A percentile compares a stretch with the other conserved stretches of the same genome.
Conservation (phyloP, 2,329 filamentous ascomycete genomes). For the Sordariomycetes sp. region DNA sequence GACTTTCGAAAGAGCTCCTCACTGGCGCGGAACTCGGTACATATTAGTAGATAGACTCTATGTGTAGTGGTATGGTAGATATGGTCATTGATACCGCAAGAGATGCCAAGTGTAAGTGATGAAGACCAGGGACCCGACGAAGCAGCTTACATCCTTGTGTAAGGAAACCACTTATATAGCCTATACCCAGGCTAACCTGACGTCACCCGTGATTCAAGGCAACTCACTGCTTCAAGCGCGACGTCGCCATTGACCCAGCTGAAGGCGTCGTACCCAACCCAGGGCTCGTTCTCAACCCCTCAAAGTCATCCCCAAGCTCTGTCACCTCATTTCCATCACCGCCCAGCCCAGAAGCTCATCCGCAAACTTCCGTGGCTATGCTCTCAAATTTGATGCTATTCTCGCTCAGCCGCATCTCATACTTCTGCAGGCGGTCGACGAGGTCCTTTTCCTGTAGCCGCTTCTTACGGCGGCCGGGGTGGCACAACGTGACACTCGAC, state of each 20-base stretch:
- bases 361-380: constrained; percentile 32
- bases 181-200: not conserved
- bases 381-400: constrained; percentile 58
- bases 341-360: not conserved
- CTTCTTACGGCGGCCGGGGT: constrained; percentile 44
- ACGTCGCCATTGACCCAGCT: constrained; percentile 10
- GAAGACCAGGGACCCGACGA: too few species aligned
- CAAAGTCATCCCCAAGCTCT: constrained; percentile 42
- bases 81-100: too few species aligned
- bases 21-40: constrained; percentile 31
- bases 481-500: constrained; percentile 48
- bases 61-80: not conserved
- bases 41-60: constrained; percentile 3
- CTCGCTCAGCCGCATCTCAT: constrained; percentile 52
- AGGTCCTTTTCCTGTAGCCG: constrained; percentile 58
- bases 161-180: constrained; percentile 30
- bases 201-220: not conserved
- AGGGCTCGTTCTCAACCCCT: constrained; percentile 38
- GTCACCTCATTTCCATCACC: constrained; percentile 34
- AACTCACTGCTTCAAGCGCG: constrained; percentile 15
- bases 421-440: constrained; percentile 53
- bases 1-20: constrained; percentile 36
- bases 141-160: constrained; percentile 34
- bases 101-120: too few species aligned
- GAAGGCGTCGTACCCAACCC: constrained; percentile 24